Evolutionary conservation across 345 rosid species (phyloP).

Genomic region (Erysimum cheiranthoides): DNA sequence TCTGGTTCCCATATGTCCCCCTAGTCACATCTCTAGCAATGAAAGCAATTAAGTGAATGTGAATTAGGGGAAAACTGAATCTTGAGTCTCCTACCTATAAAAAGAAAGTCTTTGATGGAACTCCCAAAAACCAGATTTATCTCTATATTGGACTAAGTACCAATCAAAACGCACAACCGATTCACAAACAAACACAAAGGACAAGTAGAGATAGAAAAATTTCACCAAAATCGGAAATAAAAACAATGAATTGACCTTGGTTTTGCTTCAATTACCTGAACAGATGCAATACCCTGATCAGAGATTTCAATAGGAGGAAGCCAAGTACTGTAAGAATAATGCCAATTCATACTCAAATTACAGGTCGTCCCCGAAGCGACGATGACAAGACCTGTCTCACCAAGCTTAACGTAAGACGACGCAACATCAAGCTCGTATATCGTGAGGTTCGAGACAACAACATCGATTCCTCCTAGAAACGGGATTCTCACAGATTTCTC

Average conservation of each 20-base stretch:
- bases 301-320: slow-evolving; percentile 68
- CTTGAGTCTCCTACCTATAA: background rate
- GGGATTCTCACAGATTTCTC: slow-evolving; percentile 64
- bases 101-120: too few species aligned
- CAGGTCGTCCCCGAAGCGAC: slow-evolving; percentile 85
- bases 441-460: slow-evolving; percentile 69
- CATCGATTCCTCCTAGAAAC: slow-evolving; percentile 69
- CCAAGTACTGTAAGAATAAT: slow-evolving; percentile 76
- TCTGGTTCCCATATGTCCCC: slow-evolving; percentile 16
- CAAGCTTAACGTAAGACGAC: slow-evolving; percentile 72
- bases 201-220: background rate
- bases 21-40: background rate
- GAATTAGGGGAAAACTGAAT: background rate
- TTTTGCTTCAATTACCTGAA: slow-evolving; percentile 62
- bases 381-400: slow-evolving; percentile 77
- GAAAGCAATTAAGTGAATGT: background rate
- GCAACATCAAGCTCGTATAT: slow-evolving; percentile 71
- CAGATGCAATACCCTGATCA: slow-evolving; percentile 81
- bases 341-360: slow-evolving; percentile 89
- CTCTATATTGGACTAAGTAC: background rate
- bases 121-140: too few species aligned
- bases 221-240: background rate
- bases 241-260: background rate
- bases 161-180: background rate
- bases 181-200: background rate